Percentiles rank a stretch among this genome's conserved stretches.
Evolutionary conservation across 176 grass and related monocot species (phyloP).

Genomic region (barley (Hordeum vulgare)): DNA sequence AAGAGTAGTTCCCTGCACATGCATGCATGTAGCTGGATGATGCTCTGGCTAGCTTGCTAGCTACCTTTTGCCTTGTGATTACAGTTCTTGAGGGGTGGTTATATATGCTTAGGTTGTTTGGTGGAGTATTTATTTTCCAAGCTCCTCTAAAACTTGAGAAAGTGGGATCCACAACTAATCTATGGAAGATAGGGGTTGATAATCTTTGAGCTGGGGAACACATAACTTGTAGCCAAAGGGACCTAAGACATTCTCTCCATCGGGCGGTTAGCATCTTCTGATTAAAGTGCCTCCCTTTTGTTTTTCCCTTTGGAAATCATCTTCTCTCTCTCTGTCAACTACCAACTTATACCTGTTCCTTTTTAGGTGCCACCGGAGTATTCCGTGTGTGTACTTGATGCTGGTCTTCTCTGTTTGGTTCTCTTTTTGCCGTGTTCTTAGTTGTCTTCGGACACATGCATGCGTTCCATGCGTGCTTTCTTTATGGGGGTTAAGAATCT

Average conservation of each 20-base stretch:
- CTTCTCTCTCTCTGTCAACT: slow-evolving; percentile 21
- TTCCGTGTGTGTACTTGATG: slow-evolving; percentile 34
- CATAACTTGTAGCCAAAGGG: slow-evolving; percentile 51
- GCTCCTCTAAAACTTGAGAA: slow-evolving; percentile 36
- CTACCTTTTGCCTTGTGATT: slow-evolving; percentile 19
- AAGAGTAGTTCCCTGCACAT: slow-evolving; percentile 14
- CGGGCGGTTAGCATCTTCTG: slow-evolving; percentile 53
- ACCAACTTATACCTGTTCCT: slow-evolving; percentile 29
- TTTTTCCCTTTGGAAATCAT: slow-evolving; percentile 14
- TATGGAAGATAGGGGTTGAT: slow-evolving; percentile 20
- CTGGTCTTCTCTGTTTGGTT: slow-evolving; percentile 17
- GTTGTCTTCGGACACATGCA: slow-evolving; percentile 20
- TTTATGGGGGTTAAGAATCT: slow-evolving; percentile 26
- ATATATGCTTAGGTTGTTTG: slow-evolving; percentile 40
- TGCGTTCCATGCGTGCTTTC: slow-evolving; percentile 26
- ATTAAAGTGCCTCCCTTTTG: slow-evolving; percentile 37
- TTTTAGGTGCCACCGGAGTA: slow-evolving; percentile 46
- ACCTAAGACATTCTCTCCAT: slow-evolving; percentile 52
- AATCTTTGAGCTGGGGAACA: slow-evolving; percentile 36
- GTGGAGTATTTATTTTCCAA: slow-evolving; percentile 12
- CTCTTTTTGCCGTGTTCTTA: slow-evolving; percentile 19
- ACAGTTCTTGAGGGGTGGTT: slow-evolving; percentile 19
- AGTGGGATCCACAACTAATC: slow-evolving; percentile 47
- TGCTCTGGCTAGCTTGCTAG: slow-evolving; percentile 14
- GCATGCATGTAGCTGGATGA: slow-evolving; percentile 17